These are phyloP conservation scores for Trichoderma koningii DNA, from an alignment of 2,329 filamentous ascomycete genomes.

Conservation along the genomic window DNA sequence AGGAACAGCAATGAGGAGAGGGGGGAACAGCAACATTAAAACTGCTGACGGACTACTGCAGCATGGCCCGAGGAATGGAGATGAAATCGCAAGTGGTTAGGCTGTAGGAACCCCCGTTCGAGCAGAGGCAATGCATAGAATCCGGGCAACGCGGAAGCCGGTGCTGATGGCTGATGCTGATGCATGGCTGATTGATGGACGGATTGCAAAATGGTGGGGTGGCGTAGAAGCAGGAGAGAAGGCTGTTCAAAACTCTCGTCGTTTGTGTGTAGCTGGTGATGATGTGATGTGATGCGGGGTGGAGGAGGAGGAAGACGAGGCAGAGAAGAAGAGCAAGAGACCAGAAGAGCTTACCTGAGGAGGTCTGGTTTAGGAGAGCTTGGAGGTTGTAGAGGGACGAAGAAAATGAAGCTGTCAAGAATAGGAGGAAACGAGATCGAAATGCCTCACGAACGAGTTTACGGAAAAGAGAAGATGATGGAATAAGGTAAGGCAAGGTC, in stretches of 20 bases:
- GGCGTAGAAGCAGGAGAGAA: constrained; percentile 6
- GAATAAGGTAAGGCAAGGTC: too few species aligned
- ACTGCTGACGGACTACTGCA: background rate
- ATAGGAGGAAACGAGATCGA: background rate
- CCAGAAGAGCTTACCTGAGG: background rate
- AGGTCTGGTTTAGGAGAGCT: too few species aligned
- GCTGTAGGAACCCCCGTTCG: background rate
- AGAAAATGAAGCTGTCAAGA: background rate
- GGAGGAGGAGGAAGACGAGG: background rate
- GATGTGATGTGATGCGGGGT: background rate
- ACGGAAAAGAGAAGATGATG: background rate
- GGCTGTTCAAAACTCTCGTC: background rate
- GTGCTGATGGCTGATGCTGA: too few species aligned
- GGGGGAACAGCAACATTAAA: constrained; percentile 1
- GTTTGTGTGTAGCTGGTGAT: too few species aligned
- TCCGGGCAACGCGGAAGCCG: constrained; percentile 15
- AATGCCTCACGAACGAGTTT: background rate
- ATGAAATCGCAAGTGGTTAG: background rate
- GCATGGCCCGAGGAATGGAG: background rate
- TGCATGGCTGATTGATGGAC: background rate
- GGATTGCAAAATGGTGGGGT: constrained; percentile 7
- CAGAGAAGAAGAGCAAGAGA: background rate
- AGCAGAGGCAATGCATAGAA: background rate
- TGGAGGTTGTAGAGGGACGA: background rate
- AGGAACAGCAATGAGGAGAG: background rate